Evolutionary conservation across 2,329 filamentous ascomycete genomes (phyloP), one percentile per base, ranked within the genome.

Genomic region (Phialophora expanda): DNA sequence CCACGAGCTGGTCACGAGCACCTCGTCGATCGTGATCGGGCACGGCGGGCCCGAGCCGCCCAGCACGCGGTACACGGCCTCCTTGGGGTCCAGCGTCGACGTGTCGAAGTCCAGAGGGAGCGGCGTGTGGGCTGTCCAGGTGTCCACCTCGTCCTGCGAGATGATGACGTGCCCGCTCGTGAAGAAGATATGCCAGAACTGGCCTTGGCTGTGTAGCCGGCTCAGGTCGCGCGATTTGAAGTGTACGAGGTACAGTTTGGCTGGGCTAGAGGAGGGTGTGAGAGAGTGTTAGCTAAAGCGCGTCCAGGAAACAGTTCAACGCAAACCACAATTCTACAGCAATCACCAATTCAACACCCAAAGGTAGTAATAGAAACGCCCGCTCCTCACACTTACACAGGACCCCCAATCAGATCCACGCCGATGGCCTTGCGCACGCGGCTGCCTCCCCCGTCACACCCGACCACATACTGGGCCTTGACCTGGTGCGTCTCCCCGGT

Each of bases 141-240:
- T 78, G 57, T 77, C 75, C 17, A 69, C 69, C 46, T 74, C 75
- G 41, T 77, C 74, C 64, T 77, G 75, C 28, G 72, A 69, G 51
- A 77, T 74, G 24, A 78, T 66, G 26, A 71, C 68, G 8, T 70
- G 72, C 9, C 71, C 71, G 24, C 63, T 60, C 2, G 65, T 65
- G 56, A 72, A 70, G 64, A 76, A 77, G n/a, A 72, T 71, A 58
- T 76, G 76, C 76, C 76, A 77, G 59, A 75, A 76, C 14, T 71
- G 71, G 17, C 74, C 74, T 26, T 73, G 72, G 24, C 62, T 61
- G 24, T 72, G 74, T 1, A 72, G 50, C 2, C 64, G 54, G 3
- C 70, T 66, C 6, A 77, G 71, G 50, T 76, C 71, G 30, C 62
- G 62, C 4, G 76, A 77, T 59, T 73, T 74, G 65, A 77, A 76